Base-by-base conservation (phyloP, 192 early-diverging fungal species). In the Radiomyces spectabilis region DNA sequence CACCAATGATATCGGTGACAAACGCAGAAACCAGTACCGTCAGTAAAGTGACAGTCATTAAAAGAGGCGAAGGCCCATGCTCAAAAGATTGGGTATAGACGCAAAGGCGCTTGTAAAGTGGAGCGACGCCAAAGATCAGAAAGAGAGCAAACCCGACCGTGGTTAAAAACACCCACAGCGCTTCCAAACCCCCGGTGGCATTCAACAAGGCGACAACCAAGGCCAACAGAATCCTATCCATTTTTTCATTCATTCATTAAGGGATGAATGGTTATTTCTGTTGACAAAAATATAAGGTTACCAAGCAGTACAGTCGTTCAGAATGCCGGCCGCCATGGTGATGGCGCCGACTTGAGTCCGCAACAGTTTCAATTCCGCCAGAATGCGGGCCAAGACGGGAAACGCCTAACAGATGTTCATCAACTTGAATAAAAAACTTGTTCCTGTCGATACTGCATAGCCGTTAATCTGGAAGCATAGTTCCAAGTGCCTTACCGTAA, bases 321-420 rank as follows among this genome's bases (percentile, higher is more conserved):
- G 74, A 7, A 93, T 83, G 1, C 89, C 92, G 1, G 91, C 82
- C 15, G 89, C 84, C 43, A 98, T 80, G 15, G 92, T 83, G n/a
- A 86, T 74, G 15, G 84, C 76, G 9, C 93, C 95, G 7, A 94
- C 91, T 5, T 71, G 72, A 24, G 92, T 89, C 4, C 73, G 71
- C 30, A 95, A 67, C 29, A 98, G 62, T 57, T 93, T 92, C 31
- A 84, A 76, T 68, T 95, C 93, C 0, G 89, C 84, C 49, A 98
- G 65, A 44, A 98, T 95, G 55, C 95, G 93, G 0, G 91, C 95
- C 26, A 98, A 77, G 1, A 98, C 95, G 0, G 95, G 95, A 53
- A 95, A 98, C 0, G 93, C 93, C 71, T 76, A 59, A 1, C 18
- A 25, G 15, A 19, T 30, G 26, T 30, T 18, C 9, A 50, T 1